Evolutionary conservation across 2,329 filamentous ascomycete species (phyloP).

Genomic region (Xylaria sp.): DNA sequence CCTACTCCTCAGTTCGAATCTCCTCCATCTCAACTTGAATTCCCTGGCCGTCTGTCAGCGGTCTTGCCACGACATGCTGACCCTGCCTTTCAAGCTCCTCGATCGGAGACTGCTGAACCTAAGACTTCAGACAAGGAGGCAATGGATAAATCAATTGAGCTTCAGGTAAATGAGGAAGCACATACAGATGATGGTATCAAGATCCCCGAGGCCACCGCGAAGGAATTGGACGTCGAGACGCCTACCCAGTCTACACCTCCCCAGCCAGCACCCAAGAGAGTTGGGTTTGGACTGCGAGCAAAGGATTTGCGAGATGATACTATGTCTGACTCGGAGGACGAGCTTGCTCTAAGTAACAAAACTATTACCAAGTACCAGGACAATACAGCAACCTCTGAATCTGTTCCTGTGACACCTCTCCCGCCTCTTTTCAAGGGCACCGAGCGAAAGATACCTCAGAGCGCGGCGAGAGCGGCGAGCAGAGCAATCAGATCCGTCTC

Average conservation of each 20-base stretch:
- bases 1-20: slow-evolving; percentile 38
- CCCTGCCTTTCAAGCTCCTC: slow-evolving; percentile 38
- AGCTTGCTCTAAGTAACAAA: slow-evolving; percentile 54
- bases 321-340: slow-evolving; percentile 66
- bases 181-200: neutral
- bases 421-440: slow-evolving; percentile 45
- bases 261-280: slow-evolving; percentile 46
- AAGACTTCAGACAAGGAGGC: slow-evolving; percentile 3
- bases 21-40: slow-evolving; percentile 47
- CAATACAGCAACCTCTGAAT: slow-evolving; percentile 45
- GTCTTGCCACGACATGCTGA: slow-evolving; percentile 58
- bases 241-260: slow-evolving; percentile 45
- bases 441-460: slow-evolving; percentile 42
- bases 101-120: neutral
- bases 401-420: slow-evolving; percentile 57
- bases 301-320: slow-evolving; percentile 59
- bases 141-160: neutral
- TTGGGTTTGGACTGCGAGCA: slow-evolving; percentile 58
- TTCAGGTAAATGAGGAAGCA: neutral
- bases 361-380: slow-evolving; percentile 44
- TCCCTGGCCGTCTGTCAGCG: slow-evolving; percentile 59
- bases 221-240: slow-evolving; percentile 29
- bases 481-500: slow-evolving; percentile 49
- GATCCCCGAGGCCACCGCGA: slow-evolving; percentile 38
- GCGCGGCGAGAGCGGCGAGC: slow-evolving; percentile 46